Evolutionary conservation across 176 grass and related monocot species (phyloP).

Genomic region (Zoysia japonica): DNA sequence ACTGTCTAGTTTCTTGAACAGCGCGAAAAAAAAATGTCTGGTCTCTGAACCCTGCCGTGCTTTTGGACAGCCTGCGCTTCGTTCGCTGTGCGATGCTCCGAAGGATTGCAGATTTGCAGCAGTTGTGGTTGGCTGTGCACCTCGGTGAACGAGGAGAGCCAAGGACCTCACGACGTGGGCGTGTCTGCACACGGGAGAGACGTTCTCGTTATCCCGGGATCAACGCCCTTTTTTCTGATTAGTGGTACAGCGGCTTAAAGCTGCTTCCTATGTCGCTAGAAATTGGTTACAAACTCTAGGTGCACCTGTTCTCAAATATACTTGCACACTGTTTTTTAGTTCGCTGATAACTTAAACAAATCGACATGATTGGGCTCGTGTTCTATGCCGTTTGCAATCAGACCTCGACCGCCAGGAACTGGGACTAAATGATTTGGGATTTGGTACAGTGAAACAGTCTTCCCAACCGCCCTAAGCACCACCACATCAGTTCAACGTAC

Average conservation of each 20-base stretch:
- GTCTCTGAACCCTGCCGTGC: constrained; percentile 3
- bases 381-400: no score
- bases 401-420: no score
- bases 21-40: neutral
- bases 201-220: neutral
- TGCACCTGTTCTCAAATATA: constrained; percentile 15
- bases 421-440: constrained; percentile 3
- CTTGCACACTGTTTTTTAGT: neutral
- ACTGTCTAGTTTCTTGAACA: neutral
- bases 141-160: neutral
- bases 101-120: neutral
- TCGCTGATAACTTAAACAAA: neutral
- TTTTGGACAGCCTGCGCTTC: constrained; percentile 6
- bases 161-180: neutral
- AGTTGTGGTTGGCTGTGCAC: neutral
- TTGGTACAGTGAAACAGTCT: neutral
- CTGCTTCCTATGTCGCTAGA: neutral
- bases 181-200: neutral
- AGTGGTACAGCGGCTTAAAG: neutral
- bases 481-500: neutral
- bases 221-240: neutral
- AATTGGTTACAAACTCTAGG: neutral
- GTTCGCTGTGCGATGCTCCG: no score
- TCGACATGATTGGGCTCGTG: neutral
- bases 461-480: neutral